Conservation (phyloP, 495 filamentous ascomycete genomes). For the Xeromyces bisporus region DNA sequence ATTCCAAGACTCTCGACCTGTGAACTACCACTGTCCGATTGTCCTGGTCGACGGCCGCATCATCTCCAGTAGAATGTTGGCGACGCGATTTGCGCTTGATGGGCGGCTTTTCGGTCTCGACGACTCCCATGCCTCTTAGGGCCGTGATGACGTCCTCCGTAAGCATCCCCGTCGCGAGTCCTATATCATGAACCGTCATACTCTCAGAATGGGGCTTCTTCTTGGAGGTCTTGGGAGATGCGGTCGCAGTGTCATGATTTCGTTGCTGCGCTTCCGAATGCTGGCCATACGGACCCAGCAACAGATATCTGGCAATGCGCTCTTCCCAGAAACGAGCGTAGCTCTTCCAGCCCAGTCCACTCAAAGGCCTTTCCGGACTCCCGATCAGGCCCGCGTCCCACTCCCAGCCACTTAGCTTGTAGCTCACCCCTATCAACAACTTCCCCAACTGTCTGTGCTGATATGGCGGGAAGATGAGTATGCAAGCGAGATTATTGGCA, state of each 20-base stretch:
- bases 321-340: conserved; percentile 75
- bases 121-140: conserved; percentile 58
- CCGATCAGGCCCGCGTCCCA: conserved; percentile 48
- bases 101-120: conserved; percentile 38
- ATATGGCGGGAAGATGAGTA: conserved; percentile 90
- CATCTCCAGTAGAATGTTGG: conserved; percentile 2
- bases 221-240: conserved; percentile 14
- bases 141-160: conserved; percentile 69
- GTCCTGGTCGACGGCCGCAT: conserved; percentile 16
- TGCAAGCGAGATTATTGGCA: conserved; percentile 94
- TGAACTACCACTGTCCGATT: conserved; percentile 20
- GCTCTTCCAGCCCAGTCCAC: conserved; percentile 60
- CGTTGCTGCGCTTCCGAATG: conserved; percentile 13
- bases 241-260: neutral
- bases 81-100: conserved; percentile 22
- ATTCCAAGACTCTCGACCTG: conserved; percentile 31
- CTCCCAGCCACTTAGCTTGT: conserved; percentile 78
- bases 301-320: conserved; percentile 51
- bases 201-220: conserved; percentile 19
- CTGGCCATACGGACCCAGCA: conserved; percentile 18
- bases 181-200: conserved; percentile 39
- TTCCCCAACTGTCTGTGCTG: conserved; percentile 78
- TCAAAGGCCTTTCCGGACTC: conserved; percentile 85
- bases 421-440: conserved; percentile 81
- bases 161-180: conserved; percentile 56